phyloP scores from a whole-genome alignment of 768 basidiomycete species.

The Pleurotus pulmonarius region DNA sequence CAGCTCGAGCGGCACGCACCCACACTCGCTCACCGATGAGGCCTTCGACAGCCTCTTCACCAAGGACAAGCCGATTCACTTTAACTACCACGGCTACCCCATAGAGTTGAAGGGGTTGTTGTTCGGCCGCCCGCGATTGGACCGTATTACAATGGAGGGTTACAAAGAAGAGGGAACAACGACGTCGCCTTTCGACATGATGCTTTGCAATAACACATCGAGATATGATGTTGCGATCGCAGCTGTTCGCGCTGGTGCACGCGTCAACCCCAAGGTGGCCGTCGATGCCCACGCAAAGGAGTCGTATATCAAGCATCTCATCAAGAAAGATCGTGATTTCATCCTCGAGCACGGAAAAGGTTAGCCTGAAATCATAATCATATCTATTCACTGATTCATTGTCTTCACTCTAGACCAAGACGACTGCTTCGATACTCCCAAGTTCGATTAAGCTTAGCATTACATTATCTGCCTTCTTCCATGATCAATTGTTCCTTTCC shows the following conservation, averaged over 20 bases:
- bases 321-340: constrained; percentile 58
- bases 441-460: constrained; percentile 25
- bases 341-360: constrained; percentile 58
- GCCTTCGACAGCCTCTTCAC: constrained; percentile 75
- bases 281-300: constrained; percentile 55
- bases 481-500: no score
- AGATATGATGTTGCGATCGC: constrained; percentile 62
- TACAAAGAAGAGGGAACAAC: constrained; percentile 77
- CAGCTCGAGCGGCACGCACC: constrained; percentile 62
- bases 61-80: constrained; percentile 58
- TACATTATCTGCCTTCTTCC: no score
- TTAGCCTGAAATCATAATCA: constrained; percentile 14
- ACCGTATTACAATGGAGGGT: constrained; percentile 54
- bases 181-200: constrained; percentile 84
- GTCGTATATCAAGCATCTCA: constrained; percentile 56
- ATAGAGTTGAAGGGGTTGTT: constrained; percentile 67
- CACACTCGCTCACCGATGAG: constrained; percentile 62
- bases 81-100: constrained; percentile 85
- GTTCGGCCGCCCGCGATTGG: constrained; percentile 47
- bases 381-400: not conserved
- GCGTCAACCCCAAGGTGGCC: constrained; percentile 49
- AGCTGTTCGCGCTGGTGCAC: constrained; percentile 55
- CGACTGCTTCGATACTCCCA: constrained; percentile 43
- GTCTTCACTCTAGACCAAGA: constrained; percentile 32
- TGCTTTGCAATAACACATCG: constrained; percentile 67